A percentile compares a stretch with the other conserved stretches of the same genome.
Evolutionary conservation across 2,329 filamentous ascomycete genomes (phyloP).

Genomic region (Akanthomyces lecanii): DNA sequence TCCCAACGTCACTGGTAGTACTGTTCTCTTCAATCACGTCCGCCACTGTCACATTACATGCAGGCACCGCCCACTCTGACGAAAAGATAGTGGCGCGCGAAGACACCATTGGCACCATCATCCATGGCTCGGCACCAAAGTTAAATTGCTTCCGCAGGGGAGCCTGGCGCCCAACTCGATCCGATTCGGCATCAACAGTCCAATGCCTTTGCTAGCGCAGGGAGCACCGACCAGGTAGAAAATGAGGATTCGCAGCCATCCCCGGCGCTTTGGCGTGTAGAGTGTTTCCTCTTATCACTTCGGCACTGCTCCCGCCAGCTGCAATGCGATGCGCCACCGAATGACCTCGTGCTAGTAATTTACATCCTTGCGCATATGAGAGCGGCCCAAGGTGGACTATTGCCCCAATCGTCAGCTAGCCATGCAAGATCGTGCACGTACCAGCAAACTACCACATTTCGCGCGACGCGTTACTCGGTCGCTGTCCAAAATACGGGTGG

Average conservation of each 20-base stretch:
- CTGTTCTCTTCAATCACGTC: background rate
- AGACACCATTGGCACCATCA: background rate
- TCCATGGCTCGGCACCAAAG: background rate
- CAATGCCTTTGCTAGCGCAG: background rate
- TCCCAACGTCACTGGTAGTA: background rate
- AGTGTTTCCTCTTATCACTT: background rate
- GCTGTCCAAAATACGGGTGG: background rate
- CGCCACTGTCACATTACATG: background rate
- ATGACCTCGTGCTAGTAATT: background rate
- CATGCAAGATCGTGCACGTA: conserved; percentile 11
- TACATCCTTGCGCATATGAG: conserved; percentile 4
- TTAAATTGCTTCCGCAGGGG: conserved; percentile 12
- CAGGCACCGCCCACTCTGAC: background rate
- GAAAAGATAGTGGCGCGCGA: background rate
- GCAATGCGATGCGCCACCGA: background rate
- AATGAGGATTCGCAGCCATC: conserved; percentile 8
- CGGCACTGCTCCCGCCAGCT: background rate
- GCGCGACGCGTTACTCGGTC: background rate
- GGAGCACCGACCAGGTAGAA: background rate
- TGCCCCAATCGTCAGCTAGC: conserved; percentile 4
- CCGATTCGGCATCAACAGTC: conserved; percentile 9
- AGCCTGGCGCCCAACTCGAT: background rate
- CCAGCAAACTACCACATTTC: background rate
- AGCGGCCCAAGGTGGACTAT: conserved; percentile 2
- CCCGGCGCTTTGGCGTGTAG: background rate